Conservation (phyloP, 2,329 filamentous ascomycete genomes). For the Aureobasidium sp. region DNA sequence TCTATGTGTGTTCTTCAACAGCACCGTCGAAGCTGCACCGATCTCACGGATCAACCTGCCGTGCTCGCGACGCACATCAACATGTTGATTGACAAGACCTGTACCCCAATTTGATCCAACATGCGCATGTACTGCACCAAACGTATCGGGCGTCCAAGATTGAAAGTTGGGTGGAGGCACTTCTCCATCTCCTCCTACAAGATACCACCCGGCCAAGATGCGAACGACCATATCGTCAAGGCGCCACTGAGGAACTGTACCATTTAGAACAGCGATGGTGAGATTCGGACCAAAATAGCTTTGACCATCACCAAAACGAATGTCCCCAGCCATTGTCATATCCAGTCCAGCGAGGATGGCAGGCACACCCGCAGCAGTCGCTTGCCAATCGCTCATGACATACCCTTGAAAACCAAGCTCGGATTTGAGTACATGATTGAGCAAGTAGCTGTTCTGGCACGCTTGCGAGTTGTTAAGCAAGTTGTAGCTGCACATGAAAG, state of each 20-base stretch:
- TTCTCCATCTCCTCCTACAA: conserved; percentile 43
- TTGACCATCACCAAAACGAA: conserved; percentile 21
- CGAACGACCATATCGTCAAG: conserved; percentile 38
- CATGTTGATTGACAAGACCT: conserved; percentile 58
- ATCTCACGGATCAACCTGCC: conserved; percentile 61
- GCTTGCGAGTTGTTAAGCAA: conserved; percentile 69
- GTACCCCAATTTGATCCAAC: conserved; percentile 48
- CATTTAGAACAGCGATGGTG: conserved; percentile 24
- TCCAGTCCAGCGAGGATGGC: conserved; percentile 56
- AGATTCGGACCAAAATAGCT: conserved; percentile 25
- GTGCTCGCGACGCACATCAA: conserved; percentile 73
- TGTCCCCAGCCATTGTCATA: conserved; percentile 58
- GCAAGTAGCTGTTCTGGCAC: conserved; percentile 51
- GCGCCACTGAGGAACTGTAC: conserved; percentile 28
- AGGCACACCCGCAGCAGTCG: conserved; percentile 55
- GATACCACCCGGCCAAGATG: conserved; percentile 44
- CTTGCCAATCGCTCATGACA: conserved; percentile 61
- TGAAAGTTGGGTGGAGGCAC: conserved; percentile 41
- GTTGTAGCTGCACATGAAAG: conserved; percentile 47
- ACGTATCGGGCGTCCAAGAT: conserved; percentile 48
- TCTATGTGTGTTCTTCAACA: conserved; percentile 40
- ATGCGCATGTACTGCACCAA: conserved; percentile 57
- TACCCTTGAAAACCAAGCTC: conserved; percentile 64
- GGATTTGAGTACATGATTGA: conserved; percentile 61
- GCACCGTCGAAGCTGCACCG: conserved; percentile 42